These are phyloP conservation scores for Trichopus zeylanicus DNA, from an alignment of 116 monocot species.

Conservation along the genomic window DNA sequence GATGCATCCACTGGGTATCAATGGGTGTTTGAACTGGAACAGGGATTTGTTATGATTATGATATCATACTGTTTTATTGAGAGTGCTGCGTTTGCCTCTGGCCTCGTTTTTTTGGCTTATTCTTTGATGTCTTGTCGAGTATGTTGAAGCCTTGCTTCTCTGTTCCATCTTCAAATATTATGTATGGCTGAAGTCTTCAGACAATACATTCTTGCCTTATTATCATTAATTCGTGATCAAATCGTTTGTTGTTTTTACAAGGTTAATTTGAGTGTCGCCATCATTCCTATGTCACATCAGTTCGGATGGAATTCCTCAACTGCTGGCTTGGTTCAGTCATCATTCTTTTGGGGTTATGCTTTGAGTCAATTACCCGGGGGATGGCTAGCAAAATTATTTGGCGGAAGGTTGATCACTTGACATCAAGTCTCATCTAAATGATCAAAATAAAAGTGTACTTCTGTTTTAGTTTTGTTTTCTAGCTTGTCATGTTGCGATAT, in stretches of 20 bases:
- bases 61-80: neutral
- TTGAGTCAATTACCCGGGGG: constrained; percentile 97
- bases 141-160: neutral
- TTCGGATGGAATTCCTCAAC: constrained; percentile 97
- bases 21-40: neutral
- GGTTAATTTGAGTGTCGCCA: constrained; percentile 96
- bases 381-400: constrained; percentile 91
- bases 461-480: no score
- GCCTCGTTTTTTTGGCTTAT: neutral
- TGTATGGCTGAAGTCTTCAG: neutral
- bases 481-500: neutral
- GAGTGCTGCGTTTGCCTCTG: no score
- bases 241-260: constrained; percentile 14
- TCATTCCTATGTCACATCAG: constrained; percentile 98
- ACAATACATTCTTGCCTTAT: neutral
- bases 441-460: no score
- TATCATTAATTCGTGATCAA: neutral
- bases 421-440: neutral
- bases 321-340: constrained; percentile 91
- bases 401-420: constrained; percentile 71
- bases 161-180: neutral
- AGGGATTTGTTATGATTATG: neutral
- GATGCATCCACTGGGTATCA: neutral
- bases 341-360: constrained; percentile 99
- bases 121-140: neutral